Evolutionary conservation across 805 yeast species (phyloP).

Genomic region (Starmerella stigmatis): DNA sequence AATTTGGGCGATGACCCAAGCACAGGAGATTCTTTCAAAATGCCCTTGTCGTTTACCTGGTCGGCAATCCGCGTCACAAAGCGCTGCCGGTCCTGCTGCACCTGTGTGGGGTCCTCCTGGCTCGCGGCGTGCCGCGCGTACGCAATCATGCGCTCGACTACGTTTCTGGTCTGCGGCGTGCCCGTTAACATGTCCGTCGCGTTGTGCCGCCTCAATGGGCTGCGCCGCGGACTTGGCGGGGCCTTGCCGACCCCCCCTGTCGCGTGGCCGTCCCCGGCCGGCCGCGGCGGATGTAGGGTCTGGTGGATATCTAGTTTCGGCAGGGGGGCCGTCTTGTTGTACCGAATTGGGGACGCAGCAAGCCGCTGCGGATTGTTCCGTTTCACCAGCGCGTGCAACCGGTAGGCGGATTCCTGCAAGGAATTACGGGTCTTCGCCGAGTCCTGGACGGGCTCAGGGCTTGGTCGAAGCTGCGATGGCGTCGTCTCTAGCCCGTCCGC

Average conservation of each 20-base stretch:
- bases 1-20: background rate
- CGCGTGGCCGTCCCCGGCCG: background rate
- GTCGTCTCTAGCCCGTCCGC: background rate
- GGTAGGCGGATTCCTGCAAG: conserved; percentile 3
- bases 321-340: conserved; percentile 2
- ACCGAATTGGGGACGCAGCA: background rate
- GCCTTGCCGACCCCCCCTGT: conserved; percentile 1
- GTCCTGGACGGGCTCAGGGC: no score
- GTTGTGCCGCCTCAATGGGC: conserved; percentile 1
- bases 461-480: no score
- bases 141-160: conserved; percentile 16
- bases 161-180: background rate
- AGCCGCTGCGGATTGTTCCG: conserved; percentile 3
- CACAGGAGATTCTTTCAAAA: background rate
- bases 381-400: conserved; percentile 5
- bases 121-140: conserved; percentile 3
- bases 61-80: background rate
- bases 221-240: conserved; percentile 6
- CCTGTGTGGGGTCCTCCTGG: background rate
- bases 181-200: background rate
- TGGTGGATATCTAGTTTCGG: background rate
- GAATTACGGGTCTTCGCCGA: no score
- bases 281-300: background rate
- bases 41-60: no score
- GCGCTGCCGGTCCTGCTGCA: background rate